Evolutionary conservation across 2,329 filamentous ascomycete genomes (phyloP).

Genomic region (Teratosphaeriaceae sp.): DNA sequence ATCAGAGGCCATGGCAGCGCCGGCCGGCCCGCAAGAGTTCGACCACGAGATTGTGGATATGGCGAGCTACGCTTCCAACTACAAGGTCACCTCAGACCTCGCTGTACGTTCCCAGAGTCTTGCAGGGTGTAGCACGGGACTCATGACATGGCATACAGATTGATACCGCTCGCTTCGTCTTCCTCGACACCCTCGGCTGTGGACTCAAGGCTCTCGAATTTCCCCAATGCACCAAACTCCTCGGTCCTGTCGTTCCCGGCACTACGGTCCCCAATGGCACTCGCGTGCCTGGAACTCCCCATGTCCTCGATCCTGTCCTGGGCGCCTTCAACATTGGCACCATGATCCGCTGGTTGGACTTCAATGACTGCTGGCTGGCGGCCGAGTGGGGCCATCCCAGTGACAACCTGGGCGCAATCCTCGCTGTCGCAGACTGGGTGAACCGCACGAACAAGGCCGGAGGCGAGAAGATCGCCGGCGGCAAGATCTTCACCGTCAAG

Average conservation of each 20-base stretch:
- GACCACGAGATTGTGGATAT: constrained; percentile 94
- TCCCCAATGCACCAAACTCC: constrained; percentile 90
- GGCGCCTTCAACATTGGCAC: constrained; percentile 98
- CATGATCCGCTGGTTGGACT: constrained; percentile 99
- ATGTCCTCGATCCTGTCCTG: constrained; percentile 90
- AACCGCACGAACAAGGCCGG: constrained; percentile 88
- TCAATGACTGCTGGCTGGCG: constrained; percentile 99
- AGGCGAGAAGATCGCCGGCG: constrained; percentile 57
- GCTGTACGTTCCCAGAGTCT: constrained; percentile 58
- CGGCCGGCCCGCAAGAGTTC: constrained; percentile 44
- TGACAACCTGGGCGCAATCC: constrained; percentile 94
- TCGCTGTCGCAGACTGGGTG: constrained; percentile 95
- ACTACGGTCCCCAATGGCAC: constrained; percentile 88
- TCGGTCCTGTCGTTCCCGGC: constrained; percentile 85
- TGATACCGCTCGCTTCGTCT: constrained; percentile 93
- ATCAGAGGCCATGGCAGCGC: constrained; percentile 24
- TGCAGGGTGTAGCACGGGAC: neutral
- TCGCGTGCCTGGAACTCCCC: constrained; percentile 84
- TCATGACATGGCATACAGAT: constrained; percentile 48
- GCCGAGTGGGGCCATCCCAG: constrained; percentile 99
- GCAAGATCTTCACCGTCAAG: constrained; percentile 78
- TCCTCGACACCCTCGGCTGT: constrained; percentile 94
- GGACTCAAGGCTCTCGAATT: constrained; percentile 93
- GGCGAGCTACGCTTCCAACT: constrained; percentile 89
- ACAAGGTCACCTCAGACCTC: constrained; percentile 82